phyloP scores from a whole-genome alignment of 2,329 filamentous ascomycete species.

The Epichloe coenophiala region DNA sequence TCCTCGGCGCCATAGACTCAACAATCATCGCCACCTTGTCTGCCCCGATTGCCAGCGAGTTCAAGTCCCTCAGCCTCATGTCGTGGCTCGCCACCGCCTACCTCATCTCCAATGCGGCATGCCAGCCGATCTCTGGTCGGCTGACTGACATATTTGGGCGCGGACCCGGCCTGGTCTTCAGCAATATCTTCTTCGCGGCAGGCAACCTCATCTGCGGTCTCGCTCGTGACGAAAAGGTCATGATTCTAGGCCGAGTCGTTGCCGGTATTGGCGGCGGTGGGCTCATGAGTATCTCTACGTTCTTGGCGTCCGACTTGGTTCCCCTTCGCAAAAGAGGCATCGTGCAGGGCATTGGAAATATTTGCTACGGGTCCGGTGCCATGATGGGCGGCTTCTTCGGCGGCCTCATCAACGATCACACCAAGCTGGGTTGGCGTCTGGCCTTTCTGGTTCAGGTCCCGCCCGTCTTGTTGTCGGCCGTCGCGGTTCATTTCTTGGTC shows the following conservation, averaged over 20 bases:
- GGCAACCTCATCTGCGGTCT: constrained; percentile 77
- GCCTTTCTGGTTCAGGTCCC: constrained; percentile 41
- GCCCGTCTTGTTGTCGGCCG: constrained; percentile 56
- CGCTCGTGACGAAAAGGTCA: constrained; percentile 48
- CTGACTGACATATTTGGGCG: constrained; percentile 82
- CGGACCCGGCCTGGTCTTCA: constrained; percentile 63
- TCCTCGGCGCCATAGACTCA: constrained; percentile 54
- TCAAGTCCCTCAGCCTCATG: constrained; percentile 65
- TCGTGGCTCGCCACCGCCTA: constrained; percentile 86
- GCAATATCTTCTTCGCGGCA: constrained; percentile 64
- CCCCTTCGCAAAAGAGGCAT: constrained; percentile 63
- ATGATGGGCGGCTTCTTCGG: constrained; percentile 76
- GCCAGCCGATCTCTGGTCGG: constrained; percentile 72
- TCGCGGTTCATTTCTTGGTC: constrained; percentile 54
- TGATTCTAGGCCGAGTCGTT: constrained; percentile 67
- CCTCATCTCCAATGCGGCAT: constrained; percentile 76
- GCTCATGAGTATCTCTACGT: constrained; percentile 59
- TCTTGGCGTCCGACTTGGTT: constrained; percentile 56
- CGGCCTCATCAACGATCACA: constrained; percentile 60
- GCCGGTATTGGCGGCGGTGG: constrained; percentile 75
- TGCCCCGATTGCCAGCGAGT: constrained; percentile 70
- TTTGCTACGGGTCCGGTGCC: constrained; percentile 66
- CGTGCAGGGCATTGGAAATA: constrained; percentile 73
- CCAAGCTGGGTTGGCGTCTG: constrained; percentile 28
- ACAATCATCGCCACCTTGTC: constrained; percentile 80